These are phyloP conservation scores for Ceratorhiza oryzae-sativae DNA, from an alignment of 1,284 basidiomycete species.

Conservation along the genomic window DNA sequence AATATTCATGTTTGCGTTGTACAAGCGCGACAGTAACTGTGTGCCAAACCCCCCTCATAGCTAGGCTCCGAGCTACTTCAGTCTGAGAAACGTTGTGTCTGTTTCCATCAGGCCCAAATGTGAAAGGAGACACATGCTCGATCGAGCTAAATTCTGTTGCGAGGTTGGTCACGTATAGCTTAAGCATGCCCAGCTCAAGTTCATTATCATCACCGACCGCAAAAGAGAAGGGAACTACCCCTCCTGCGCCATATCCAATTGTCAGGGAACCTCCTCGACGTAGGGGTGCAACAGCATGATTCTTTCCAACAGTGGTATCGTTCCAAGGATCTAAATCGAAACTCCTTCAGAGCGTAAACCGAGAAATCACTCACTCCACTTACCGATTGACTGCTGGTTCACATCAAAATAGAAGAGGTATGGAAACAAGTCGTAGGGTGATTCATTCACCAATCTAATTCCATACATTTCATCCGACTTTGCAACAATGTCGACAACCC, in stretches of 20 bases:
- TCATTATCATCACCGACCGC: neutral
- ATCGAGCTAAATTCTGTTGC: slow-evolving; percentile 16
- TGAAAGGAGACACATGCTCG: neutral
- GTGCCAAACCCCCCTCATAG: slow-evolving; percentile 5
- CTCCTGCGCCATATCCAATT: slow-evolving; percentile 35
- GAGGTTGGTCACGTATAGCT: slow-evolving; percentile 24
- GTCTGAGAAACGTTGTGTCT: neutral
- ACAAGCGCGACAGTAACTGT: neutral
- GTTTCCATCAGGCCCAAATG: neutral
- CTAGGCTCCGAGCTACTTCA: neutral
- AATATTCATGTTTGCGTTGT: neutral
- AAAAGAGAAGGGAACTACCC: slow-evolving; percentile 3
- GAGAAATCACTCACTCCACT: neutral
- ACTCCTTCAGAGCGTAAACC: neutral
- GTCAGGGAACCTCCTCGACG: neutral
- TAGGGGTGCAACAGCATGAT: slow-evolving; percentile 1
- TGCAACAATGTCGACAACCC: slow-evolving; percentile 3
- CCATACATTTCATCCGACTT: slow-evolving; percentile 2
- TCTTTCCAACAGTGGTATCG: neutral
- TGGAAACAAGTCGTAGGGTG: slow-evolving; percentile 8
- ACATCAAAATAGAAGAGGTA: slow-evolving; percentile 26
- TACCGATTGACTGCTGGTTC: slow-evolving; percentile 5
- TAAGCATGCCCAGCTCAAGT: slow-evolving; percentile 19
- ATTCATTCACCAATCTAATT: neutral
- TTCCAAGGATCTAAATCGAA: slow-evolving; percentile 9